phyloP scores from a whole-genome alignment of 2,329 filamentous ascomycete species.

The Fusarium caatingaense region DNA sequence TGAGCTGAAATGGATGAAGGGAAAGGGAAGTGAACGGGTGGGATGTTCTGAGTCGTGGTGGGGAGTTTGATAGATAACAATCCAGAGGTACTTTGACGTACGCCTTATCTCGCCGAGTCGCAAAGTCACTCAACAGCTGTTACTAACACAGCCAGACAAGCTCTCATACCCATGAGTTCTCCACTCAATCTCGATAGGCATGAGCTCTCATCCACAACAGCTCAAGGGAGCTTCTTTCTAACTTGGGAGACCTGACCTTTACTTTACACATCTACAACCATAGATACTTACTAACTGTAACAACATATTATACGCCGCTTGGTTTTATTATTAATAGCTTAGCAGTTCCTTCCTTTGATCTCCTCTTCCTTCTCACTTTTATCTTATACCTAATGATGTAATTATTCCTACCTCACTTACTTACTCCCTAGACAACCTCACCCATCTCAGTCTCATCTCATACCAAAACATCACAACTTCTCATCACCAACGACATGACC shows the following conservation, averaged over 20 bases:
- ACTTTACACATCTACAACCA: neutral
- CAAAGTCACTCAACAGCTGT: neutral
- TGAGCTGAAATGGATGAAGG: conserved; percentile 30
- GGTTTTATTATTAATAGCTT: neutral
- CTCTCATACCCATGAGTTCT: conserved; percentile 23
- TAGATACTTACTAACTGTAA: neutral
- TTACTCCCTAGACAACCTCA: conserved; percentile 13
- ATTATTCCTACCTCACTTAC: conserved; percentile 7
- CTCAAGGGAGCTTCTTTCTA: conserved; percentile 25
- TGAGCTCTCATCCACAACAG: conserved; percentile 24
- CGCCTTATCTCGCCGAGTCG: accelerated
- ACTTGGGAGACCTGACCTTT: neutral
- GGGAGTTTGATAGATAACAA: conserved; percentile 21
- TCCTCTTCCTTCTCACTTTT: neutral
- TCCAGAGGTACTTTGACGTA: neutral
- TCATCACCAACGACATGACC: conserved; percentile 27
- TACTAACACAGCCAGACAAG: conserved; percentile 15
- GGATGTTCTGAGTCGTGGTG: conserved; percentile 20
- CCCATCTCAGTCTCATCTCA: neutral
- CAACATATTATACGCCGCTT: neutral
- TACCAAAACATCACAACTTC: conserved; percentile 2
- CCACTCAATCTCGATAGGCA: conserved; percentile 24
- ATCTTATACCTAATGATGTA: conserved; percentile 30
- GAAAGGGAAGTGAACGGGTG: conserved; percentile 25
- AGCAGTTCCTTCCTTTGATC: neutral